Evolutionary conservation across 2,329 filamentous ascomycete species (phyloP), one percentile per base, ranked within the genome.

Genomic region (Aureobasidium vineae): DNA sequence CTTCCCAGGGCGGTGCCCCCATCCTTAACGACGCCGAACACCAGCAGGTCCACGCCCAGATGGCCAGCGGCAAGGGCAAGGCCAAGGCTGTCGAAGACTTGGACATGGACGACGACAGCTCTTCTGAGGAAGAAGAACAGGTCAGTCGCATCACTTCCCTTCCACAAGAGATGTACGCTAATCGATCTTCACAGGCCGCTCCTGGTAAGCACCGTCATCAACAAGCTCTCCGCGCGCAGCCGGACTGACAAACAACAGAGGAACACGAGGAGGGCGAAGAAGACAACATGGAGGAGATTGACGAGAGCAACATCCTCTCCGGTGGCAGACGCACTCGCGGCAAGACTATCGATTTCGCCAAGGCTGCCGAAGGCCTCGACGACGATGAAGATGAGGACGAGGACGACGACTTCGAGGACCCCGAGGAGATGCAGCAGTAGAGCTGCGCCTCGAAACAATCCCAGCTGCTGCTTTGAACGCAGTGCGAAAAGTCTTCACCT

Each of bases 281-380:
- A 68, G 82, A 91, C 74, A 90, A 90, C 78, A 86, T 97, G 84
- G 91, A 96, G 77, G 93, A 94, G 80, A 97, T 99, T 77, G 91
- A 96, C 76, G 82, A 86, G 66, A 86, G 86, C 77, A 98, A 98
- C 85, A 96, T 98, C 77, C 88, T 98, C 75, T 77, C 81, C 67
- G 85, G 84, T 70, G 89, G 89, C 70, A 86, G 88, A 73, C 94
- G 95, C 79, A 98, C 94, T 70, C 94, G 94, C 75, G 93, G 93
- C 76, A 91, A 91, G 79, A 85, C 88, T 75, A 97, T 98, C 77
- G 91, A 98, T 84, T 98, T 91, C 80, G 90, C 90, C 74, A 92
- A 96, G 82, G 93, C 93, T 23, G 92, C 91, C 31, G 84, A 90
- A 79, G 88, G 96, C 78, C 85, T 90, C 73, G 87, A 86, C 54